Conservation (phyloP, 768 basidiomycete species). For the Chiua virens region DNA sequence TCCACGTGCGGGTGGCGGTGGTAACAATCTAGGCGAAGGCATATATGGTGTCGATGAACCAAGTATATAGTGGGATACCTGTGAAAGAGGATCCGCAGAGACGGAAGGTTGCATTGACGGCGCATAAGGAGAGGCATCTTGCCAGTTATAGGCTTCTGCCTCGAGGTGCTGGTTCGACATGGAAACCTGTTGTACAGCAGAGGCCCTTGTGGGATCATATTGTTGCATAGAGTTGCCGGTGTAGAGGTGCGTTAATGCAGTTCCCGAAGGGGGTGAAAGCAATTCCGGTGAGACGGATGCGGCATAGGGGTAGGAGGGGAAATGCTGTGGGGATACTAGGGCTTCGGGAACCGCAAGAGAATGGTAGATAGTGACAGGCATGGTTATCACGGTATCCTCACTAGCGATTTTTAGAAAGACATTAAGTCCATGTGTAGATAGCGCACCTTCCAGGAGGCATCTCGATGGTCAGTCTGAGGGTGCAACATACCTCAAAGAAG, state of each 20-base stretch:
- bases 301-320: constrained; percentile 18
- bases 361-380: constrained; percentile 67
- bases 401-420: constrained; percentile 37
- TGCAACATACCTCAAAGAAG: constrained; percentile 69
- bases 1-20: constrained; percentile 29
- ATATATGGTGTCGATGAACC: constrained; percentile 35
- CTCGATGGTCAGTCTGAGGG: constrained; percentile 59
- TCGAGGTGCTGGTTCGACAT: constrained; percentile 3
- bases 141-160: constrained; percentile 17
- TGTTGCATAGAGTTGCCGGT: constrained; percentile 10
- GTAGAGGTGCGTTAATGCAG: constrained; percentile 5
- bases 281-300: constrained; percentile 14
- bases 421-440: constrained; percentile 6
- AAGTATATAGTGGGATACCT: constrained; percentile 32
- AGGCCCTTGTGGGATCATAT: constrained; percentile 8
- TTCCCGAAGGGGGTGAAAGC: constrained; percentile 29
- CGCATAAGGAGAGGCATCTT: constrained; percentile 31
- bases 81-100: constrained; percentile 45
- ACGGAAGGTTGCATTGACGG: constrained; percentile 48
- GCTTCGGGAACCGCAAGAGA: constrained; percentile 53
- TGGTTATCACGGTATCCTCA: constrained; percentile 64
- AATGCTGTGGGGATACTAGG: constrained; percentile 28
- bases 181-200: constrained; percentile 1
- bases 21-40: constrained; percentile 25
- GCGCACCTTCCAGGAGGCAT: constrained; percentile 68